phyloP scores from a whole-genome alignment of 495 filamentous ascomycete species.

The Penicillium longicatenatum region DNA sequence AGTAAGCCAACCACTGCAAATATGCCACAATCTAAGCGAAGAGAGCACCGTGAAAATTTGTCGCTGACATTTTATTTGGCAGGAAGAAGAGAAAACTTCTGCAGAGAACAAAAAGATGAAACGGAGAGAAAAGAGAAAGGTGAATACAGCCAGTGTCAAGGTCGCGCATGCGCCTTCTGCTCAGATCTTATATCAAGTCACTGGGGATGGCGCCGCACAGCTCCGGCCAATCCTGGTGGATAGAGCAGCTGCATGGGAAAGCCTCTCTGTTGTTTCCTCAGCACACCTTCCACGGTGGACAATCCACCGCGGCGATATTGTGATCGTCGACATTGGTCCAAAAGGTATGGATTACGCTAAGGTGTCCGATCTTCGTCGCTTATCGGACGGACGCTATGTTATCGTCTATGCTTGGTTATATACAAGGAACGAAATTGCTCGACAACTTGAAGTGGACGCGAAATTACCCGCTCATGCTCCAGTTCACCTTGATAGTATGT shows the following conservation, averaged over 20 bases:
- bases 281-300: constrained; percentile 10
- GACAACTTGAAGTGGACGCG: constrained; percentile 9
- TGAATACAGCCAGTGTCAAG: background rate
- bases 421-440: constrained; percentile 11
- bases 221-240: constrained; percentile 7
- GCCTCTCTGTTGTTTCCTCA: background rate
- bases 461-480: background rate
- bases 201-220: background rate
- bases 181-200: background rate
- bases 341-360: constrained; percentile 1
- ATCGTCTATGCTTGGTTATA: constrained; percentile 15
- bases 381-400: constrained; percentile 12
- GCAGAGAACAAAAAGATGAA: background rate
- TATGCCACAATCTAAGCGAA: background rate
- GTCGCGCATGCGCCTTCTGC: constrained; percentile 1
- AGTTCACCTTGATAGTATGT: constrained; percentile 7
- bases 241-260: constrained; percentile 6
- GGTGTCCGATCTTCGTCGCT: constrained; percentile 11
- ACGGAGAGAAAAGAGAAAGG: constrained; percentile 1
- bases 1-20: background rate
- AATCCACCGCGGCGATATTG: constrained; percentile 7
- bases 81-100: no score
- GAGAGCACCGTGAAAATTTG: no score
- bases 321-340: constrained; percentile 6
- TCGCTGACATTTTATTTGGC: no score